Evolutionary conservation across 129 eudicot species (phyloP).

Genomic region (Scalesia atractyloides): DNA sequence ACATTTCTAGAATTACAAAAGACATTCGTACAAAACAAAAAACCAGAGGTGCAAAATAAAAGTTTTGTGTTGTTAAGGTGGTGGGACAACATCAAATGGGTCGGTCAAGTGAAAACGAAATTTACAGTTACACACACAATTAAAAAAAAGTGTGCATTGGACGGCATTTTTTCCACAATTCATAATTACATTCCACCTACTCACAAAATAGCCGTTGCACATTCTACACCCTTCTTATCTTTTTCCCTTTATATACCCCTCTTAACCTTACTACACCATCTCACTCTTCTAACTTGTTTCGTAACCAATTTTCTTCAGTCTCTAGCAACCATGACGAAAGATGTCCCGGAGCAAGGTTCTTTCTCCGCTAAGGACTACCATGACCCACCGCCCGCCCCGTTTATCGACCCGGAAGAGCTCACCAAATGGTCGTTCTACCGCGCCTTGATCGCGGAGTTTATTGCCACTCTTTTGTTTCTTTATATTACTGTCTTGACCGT

Average conservation of each 20-base stretch:
- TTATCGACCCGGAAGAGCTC: conserved; percentile 64
- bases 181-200: conserved; percentile 44
- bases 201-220: conserved; percentile 35
- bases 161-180: conserved; percentile 37
- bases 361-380: conserved; percentile 77
- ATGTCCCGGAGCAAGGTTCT: conserved; percentile 60
- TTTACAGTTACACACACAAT: conserved; percentile 21
- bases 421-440: conserved; percentile 79
- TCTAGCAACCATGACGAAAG: conserved; percentile 48
- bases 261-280: neutral
- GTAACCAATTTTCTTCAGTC: neutral
- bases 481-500: conserved; percentile 68
- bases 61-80: conserved; percentile 11
- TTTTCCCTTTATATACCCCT: conserved; percentile 35
- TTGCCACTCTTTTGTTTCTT: conserved; percentile 71
- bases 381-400: conserved; percentile 86
- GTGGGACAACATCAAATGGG: conserved; percentile 43
- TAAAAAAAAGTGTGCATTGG: conserved; percentile 35
- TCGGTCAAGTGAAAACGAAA: conserved; percentile 44
- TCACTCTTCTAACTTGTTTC: conserved; percentile 9
- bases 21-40: neutral
- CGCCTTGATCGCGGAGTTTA: conserved; percentile 75
- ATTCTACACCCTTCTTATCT: conserved; percentile 40
- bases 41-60: neutral
- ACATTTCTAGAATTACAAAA: neutral